These are phyloP conservation scores for Panicum miliaceum DNA, from an alignment of 176 grass and related monocot genomes.

Conservation along the genomic window DNA sequence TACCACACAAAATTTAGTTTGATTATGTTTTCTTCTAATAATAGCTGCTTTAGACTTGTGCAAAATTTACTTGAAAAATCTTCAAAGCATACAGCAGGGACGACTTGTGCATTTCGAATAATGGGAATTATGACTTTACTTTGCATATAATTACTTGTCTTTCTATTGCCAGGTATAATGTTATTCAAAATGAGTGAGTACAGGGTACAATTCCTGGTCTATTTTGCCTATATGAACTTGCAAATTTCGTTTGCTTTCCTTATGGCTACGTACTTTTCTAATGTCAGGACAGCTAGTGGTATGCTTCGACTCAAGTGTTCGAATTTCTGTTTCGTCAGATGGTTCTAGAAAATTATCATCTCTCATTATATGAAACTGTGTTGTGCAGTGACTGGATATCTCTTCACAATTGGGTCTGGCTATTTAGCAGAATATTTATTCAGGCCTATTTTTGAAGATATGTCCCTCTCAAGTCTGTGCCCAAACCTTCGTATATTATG, in stretches of 20 bases:
- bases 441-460: slow-evolving; percentile 55
- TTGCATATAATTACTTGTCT: not conserved
- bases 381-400: slow-evolving; percentile 64
- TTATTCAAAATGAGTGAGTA: slow-evolving; percentile 68
- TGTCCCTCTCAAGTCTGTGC: slow-evolving; percentile 58
- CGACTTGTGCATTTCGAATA: not conserved
- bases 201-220: slow-evolving; percentile 62
- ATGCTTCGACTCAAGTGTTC: not conserved
- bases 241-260: slow-evolving; percentile 78
- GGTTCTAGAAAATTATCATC: not conserved
- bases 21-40: not conserved
- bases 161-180: slow-evolving; percentile 59
- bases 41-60: not conserved
- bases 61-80: not conserved
- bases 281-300: slow-evolving; percentile 71
- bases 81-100: not conserved
- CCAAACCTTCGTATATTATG: not conserved
- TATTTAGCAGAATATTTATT: slow-evolving; percentile 59
- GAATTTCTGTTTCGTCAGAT: not conserved
- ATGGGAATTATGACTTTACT: not conserved
- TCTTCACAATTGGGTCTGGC: slow-evolving; percentile 64
- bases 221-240: slow-evolving; percentile 74
- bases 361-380: slow-evolving; percentile 4
- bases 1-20: not conserved
- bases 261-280: slow-evolving; percentile 55